Evolutionary conservation across 2,329 filamentous ascomycete species (phyloP).

Genomic region (Ascochyta viciae-villosae): DNA sequence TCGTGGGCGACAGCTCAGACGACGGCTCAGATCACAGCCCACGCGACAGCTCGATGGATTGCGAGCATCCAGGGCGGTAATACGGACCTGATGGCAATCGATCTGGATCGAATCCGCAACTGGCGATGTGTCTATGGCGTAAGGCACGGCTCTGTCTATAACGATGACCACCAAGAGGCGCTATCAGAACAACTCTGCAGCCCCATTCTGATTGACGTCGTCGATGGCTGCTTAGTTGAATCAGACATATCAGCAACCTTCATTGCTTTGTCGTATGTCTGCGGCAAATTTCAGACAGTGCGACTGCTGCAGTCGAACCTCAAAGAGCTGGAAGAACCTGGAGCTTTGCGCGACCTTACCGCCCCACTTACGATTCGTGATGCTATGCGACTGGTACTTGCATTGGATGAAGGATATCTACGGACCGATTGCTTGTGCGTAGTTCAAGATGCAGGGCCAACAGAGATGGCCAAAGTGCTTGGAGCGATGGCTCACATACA

Average conservation of each 20-base stretch:
- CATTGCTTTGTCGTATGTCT: constrained; percentile 5
- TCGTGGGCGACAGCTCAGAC: not conserved
- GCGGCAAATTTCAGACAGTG: not conserved
- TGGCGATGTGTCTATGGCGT: not conserved
- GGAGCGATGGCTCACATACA: not conserved
- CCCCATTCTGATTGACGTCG: not conserved
- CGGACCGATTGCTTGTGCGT: constrained; percentile 5
- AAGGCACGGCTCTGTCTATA: not conserved
- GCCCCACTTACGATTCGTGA: not conserved
- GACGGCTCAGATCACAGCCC: not conserved
- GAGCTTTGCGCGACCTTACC: not conserved
- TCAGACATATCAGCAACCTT: not conserved
- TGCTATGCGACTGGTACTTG: not conserved
- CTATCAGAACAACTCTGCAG: not conserved
- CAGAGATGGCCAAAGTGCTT: not conserved
- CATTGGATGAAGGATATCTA: not conserved
- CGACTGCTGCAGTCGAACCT: not conserved
- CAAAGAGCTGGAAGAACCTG: not conserved
- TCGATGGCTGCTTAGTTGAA: not conserved
- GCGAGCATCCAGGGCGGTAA: not conserved
- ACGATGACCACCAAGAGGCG: not conserved
- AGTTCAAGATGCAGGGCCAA: not conserved
- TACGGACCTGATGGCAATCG: not conserved
- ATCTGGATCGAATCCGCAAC: not conserved
- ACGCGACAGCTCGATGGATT: not conserved